Evolutionary conservation across 1,284 basidiomycete species (phyloP).

Genomic region (Ceratobasidium sp.): DNA sequence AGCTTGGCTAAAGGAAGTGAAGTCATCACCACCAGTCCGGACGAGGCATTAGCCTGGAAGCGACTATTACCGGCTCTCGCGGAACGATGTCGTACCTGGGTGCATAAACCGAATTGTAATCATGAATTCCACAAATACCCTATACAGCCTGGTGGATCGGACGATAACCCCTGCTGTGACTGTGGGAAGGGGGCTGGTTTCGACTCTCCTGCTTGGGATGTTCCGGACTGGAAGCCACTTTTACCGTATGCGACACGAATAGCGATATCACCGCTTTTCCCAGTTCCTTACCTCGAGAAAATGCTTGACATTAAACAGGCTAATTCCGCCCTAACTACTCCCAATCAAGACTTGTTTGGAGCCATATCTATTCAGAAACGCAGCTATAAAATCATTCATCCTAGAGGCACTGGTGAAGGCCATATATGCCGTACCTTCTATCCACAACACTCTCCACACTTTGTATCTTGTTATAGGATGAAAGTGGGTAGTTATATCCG

Average conservation of each 20-base stretch:
- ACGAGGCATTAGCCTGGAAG: slow-evolving; percentile 10
- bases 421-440: no score
- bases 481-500: no score
- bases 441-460: no score
- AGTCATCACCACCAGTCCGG: background rate
- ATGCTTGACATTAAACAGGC: background rate
- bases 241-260: slow-evolving; percentile 1
- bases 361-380: background rate
- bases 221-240: slow-evolving; percentile 11
- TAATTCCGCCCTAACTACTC: background rate
- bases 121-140: background rate
- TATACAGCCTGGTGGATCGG: background rate
- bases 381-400: background rate
- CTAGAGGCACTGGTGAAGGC: no score
- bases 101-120: slow-evolving; percentile 11
- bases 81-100: slow-evolving; percentile 25
- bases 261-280: slow-evolving; percentile 19
- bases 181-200: slow-evolving; percentile 8
- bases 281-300: slow-evolving; percentile 10
- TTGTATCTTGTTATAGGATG: no score
- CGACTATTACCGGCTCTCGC: slow-evolving; percentile 1
- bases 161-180: background rate
- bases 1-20: background rate
- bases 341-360: background rate
- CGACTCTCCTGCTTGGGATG: background rate